Evolutionary conservation across 1,284 basidiomycete genomes (phyloP).

Genomic region (Pseudozyma hubeiensis): DNA sequence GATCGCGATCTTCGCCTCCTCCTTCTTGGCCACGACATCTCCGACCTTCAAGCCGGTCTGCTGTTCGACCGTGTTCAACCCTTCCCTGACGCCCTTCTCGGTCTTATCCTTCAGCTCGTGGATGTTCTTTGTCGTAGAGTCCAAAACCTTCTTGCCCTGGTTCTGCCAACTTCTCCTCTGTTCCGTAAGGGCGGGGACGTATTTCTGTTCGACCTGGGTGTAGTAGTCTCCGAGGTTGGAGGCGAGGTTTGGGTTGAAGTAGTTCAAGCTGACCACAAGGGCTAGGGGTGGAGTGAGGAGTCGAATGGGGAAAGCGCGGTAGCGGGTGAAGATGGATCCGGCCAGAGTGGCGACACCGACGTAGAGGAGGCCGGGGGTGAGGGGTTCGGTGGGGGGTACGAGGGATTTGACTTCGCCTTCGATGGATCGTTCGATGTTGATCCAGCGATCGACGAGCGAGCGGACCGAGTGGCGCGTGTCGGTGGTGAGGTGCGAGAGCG

Average conservation of each 20-base stretch:
- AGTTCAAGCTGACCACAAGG: constrained; percentile 57
- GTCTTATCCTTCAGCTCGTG: constrained; percentile 40
- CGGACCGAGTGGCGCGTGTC: constrained; percentile 36
- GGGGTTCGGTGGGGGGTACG: constrained; percentile 79
- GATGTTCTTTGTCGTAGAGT: constrained; percentile 33
- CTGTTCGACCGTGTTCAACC: constrained; percentile 56
- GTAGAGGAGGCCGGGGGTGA: constrained; percentile 78
- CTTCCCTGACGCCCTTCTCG: constrained; percentile 28
- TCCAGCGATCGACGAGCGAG: constrained; percentile 52
- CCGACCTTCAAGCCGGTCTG: constrained; percentile 56
- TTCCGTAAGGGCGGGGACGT: constrained; percentile 47
- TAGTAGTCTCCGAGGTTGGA: constrained; percentile 60
- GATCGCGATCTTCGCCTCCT: constrained; percentile 25
- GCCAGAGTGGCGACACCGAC: constrained; percentile 87
- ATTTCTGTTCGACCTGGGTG: constrained; percentile 45
- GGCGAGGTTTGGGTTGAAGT: constrained; percentile 66
- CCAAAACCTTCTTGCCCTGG: constrained; percentile 6
- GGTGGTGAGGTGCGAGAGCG: constrained; percentile 40
- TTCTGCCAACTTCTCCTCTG: constrained; percentile 32
- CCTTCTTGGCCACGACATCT: constrained; percentile 27
- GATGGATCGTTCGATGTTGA: constrained; percentile 59
- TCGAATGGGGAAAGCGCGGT: constrained; percentile 72
- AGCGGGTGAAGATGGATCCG: constrained; percentile 84
- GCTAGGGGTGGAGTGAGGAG: constrained; percentile 63
- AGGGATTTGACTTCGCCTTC: constrained; percentile 79